Base-by-base conservation (phyloP, 768 basidiomycete species). In the Psilocybe cubensis region DNA sequence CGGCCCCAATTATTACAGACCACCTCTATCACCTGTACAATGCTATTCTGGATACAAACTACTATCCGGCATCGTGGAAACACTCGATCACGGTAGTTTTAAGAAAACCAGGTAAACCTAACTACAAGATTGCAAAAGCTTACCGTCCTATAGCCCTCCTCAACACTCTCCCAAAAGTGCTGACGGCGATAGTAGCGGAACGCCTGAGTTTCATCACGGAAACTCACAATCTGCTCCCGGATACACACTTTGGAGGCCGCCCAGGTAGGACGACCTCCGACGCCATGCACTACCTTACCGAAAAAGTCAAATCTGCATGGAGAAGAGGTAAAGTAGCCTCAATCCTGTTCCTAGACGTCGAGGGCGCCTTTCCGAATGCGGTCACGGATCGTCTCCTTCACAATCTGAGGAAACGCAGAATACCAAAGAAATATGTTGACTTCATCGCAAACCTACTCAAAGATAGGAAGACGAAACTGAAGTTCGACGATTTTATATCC, bases 281-380 rank as follows among this genome's bases (percentile, higher is more conserved):
- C 59, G 69, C 76, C 0, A 35, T 77, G 3, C 67, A 72, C 49
- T 52, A 69, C 1, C 58, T 79, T 0, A 66, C 73, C 7, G 50
- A 72, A 4, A 67, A 59, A 11, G 66, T 81, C 24, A 74, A 79
- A 41, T 64, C 70, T 1, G 72, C 74, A 0, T 81, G 78, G 79
- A 41, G 71, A 0, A 45, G 54, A 5, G 51, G 60, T 0, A 68
- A 75, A 17, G 78, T 80, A 0, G 75, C 63, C 0, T 70, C 69
- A 0, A 63, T 70, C 0, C 70, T 80, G 0, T 79, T 76, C 62
- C 68, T 80, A 1, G 78, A 82, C 56, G 70, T 82, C 0, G 65
- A 78, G 61, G 78, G 71, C n/a, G n/a, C n/a, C n/a, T n/a, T n/a
- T n/a, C n/a, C n/a, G n/a, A n/a, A n/a, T n/a, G n/a, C n/a, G n/a